A percentile compares a stretch with the other conserved stretches of the same genome.
Evolutionary conservation across 495 filamentous ascomycete genomes (phyloP).

Genomic region (Aspergillus heteromorphus): DNA sequence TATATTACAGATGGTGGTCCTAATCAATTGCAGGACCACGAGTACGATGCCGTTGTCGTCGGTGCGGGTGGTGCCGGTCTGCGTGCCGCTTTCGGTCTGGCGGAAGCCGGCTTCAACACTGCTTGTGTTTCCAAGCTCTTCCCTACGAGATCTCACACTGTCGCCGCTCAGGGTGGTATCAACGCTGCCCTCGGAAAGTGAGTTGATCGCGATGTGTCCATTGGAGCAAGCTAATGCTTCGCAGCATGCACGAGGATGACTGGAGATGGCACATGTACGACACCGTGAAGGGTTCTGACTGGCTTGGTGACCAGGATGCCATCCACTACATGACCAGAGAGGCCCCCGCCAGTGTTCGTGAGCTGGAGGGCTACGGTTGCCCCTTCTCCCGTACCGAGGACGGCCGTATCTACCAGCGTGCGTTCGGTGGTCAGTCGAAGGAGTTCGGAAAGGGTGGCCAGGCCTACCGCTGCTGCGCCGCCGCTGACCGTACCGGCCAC

Average conservation of each 20-base stretch:
- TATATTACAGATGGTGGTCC: slow-evolving; percentile 17
- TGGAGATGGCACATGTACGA: slow-evolving; percentile 99
- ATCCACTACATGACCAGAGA: slow-evolving; percentile 99
- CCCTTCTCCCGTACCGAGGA: slow-evolving; percentile 97
- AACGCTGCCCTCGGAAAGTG: slow-evolving; percentile 84
- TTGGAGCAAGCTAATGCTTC: slow-evolving; percentile 8
- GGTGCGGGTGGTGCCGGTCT: slow-evolving; percentile 92
- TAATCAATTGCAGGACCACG: slow-evolving; percentile 53
- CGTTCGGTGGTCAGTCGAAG: slow-evolving; percentile 94
- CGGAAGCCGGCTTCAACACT: slow-evolving; percentile 96
- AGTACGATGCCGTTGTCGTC: slow-evolving; percentile 87
- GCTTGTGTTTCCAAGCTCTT: slow-evolving; percentile 98
- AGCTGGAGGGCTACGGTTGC: slow-evolving; percentile 96
- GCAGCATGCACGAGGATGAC: slow-evolving; percentile 79
- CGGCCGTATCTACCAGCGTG: slow-evolving; percentile 96
- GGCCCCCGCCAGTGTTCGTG: slow-evolving; percentile 84
- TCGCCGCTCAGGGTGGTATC: slow-evolving; percentile 74
- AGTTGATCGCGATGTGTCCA: slow-evolving; percentile 12
- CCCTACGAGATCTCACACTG: slow-evolving; percentile 91
- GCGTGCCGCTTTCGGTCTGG: slow-evolving; percentile 91
- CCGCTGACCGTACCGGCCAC: slow-evolving; percentile 92
- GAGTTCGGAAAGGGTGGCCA: slow-evolving; percentile 94
- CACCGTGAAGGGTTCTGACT: slow-evolving; percentile 97
- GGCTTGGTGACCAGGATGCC: slow-evolving; percentile 97
- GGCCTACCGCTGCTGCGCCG: slow-evolving; percentile 93